These are phyloP conservation scores for Neonectria coccinea DNA, from an alignment of 2,329 filamentous ascomycete genomes.

Conservation along the genomic window DNA sequence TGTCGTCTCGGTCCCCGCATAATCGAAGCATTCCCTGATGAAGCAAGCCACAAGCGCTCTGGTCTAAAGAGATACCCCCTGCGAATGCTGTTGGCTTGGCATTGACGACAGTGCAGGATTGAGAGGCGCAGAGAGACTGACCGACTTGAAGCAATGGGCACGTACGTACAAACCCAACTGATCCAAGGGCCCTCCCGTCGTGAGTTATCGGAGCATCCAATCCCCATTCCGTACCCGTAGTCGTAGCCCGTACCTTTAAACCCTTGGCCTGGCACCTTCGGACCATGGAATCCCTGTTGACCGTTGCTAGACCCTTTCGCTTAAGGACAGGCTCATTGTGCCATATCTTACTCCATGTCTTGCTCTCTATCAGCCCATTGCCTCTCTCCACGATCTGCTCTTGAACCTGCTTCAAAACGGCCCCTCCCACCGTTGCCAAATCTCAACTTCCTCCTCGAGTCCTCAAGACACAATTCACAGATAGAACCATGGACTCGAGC, in stretches of 20 bases:
- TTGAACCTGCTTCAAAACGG: constrained; percentile 21
- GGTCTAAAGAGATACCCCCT: constrained; percentile 3
- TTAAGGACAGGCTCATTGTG: constrained; percentile 21
- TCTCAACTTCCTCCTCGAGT: neutral
- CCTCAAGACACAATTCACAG: neutral
- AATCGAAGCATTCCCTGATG: constrained; percentile 16
- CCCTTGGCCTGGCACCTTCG: constrained; percentile 6
- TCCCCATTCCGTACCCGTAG: neutral
- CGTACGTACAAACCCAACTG: neutral
- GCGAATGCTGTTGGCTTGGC: constrained; percentile 9
- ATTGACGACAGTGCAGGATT: constrained; percentile 15
- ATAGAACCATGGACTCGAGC: constrained; percentile 4
- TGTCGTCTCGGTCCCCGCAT: constrained; percentile 11
- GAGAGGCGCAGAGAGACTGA: neutral
- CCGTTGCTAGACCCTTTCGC: constrained; percentile 13
- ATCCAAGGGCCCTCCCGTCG: constrained; percentile 13
- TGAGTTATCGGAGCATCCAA: constrained; percentile 8
- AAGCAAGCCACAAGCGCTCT: constrained; percentile 8
- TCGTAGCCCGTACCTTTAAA: neutral
- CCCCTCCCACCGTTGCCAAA: constrained; percentile 15
- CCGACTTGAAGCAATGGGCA: constrained; percentile 8
- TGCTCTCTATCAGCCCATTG: constrained; percentile 18
- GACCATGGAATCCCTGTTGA: constrained; percentile 13
- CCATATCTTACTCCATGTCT: constrained; percentile 19
- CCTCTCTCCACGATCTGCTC: constrained; percentile 18